These are phyloP conservation scores for Venustampulla echinocandica DNA, from an alignment of 495 filamentous ascomycete species.

Conservation along the genomic window DNA sequence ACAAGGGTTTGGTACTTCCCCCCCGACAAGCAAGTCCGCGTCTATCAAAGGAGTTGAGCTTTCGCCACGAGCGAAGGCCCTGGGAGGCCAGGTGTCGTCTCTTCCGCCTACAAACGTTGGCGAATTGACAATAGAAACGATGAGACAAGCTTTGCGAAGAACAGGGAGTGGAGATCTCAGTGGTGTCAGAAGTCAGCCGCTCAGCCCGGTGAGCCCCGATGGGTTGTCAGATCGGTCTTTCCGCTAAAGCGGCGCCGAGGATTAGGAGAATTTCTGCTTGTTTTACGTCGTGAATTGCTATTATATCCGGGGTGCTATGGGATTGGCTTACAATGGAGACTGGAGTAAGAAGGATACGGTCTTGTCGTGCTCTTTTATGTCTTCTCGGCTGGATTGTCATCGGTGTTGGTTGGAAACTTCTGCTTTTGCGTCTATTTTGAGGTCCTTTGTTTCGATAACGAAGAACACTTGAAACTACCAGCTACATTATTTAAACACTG, in stretches of 20 bases:
- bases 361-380: not conserved
- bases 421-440: slow-evolving; percentile 8
- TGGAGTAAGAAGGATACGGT: slow-evolving; percentile 3
- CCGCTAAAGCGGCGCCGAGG: slow-evolving; percentile 1
- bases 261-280: slow-evolving; percentile 2
- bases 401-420: slow-evolving; percentile 7
- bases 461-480: slow-evolving; percentile 7
- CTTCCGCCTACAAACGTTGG: slow-evolving; percentile 34
- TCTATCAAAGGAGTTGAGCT: slow-evolving; percentile 59
- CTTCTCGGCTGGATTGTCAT: not conserved
- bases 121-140: slow-evolving; percentile 80
- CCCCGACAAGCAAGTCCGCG: slow-evolving; percentile 57
- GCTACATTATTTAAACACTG: slow-evolving; percentile 1
- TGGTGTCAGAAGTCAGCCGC: slow-evolving; percentile 48
- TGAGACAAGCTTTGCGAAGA: slow-evolving; percentile 76
- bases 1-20: slow-evolving; percentile 51
- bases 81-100: slow-evolving; percentile 38
- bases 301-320: slow-evolving; percentile 19
- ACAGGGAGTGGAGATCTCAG: slow-evolving; percentile 75
- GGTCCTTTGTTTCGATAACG: slow-evolving; percentile 13
- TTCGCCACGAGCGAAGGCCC: slow-evolving; percentile 43
- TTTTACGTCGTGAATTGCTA: slow-evolving; percentile 9
- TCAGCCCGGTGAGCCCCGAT: slow-evolving; percentile 43
- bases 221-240: slow-evolving; percentile 19
- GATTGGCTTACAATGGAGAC: slow-evolving; percentile 13